Evolutionary conservation across 805 yeast species (phyloP), one percentile per base, ranked within the genome.

Genomic region (Wickerhamiella bombiphila): DNA sequence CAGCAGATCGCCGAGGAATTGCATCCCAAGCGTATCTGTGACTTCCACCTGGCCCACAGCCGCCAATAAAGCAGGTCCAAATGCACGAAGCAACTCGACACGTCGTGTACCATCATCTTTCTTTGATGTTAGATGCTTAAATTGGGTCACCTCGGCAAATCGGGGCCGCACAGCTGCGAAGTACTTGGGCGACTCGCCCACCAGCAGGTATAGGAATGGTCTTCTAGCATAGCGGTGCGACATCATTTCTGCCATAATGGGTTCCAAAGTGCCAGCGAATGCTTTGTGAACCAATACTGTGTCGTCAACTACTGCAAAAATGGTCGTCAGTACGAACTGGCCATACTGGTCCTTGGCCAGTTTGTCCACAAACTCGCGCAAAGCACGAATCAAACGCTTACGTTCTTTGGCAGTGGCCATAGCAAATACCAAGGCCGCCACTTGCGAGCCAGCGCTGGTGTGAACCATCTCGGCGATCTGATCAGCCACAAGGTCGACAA

Each of bases 391-490:
- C 39, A 88, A 72, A 35, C 57, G 55, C 61, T 86, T 88, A 65
- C 95, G 77, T 61, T 88, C 95, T 63, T 88, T 88, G 19, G 97
- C 96, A 46, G 66, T 79, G 24, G 95, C 88, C 40, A 69, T 67
- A 1, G 94, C 81, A 42, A 88, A 68, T 44, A 81, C 66, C 22
- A 75, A 69, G 50, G 80, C 74, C 1, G 95, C 95, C 42, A 85
- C 96, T 50, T 82, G 93, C 35, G 88, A 65, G 48, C 98, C 98
- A 57, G 86, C 96, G 38, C 76, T 77, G 0, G 98, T 88, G 57
- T 88, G 98, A 22, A 86, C 94, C 56, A 88, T 68, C 61, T 88
- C 96, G 15, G 95, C 94, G 56, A 83, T 68, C 56, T 85, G 94
- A 53, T 86, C 96, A 37, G 74, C 70, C 44, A 88, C 63, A 32